Evolutionary conservation across 208 protist genomes (phyloP), one percentile per base, ranked within the genome.

Genomic region (Naegleria fowleri): DNA sequence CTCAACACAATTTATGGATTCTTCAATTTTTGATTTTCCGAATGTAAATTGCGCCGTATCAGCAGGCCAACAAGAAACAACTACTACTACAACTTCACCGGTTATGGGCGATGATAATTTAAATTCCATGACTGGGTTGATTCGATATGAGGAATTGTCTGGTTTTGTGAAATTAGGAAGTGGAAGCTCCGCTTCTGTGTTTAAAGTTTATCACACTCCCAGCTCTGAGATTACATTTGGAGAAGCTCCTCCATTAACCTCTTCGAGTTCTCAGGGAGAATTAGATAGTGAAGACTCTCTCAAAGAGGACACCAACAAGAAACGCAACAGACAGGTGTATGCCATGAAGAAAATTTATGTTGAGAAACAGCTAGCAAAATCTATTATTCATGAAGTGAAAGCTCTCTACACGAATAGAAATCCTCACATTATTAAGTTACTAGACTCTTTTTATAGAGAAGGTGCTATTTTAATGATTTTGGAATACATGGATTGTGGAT

Each of bases 401-500:
- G 41, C n/a, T 29, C n/a, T 89, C 6, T 89, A 89, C 48, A 25
- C 39, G 2, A 89, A 40, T n/a, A 89, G 22, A 40, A 67, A 11
- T 33, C 51, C 89, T 40, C 51, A 91, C 29, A 83, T 91, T 91
- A n/a, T 91, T 7, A 75, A 43, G 40, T 91, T 91, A 19, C 16
- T 58, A 40, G 55, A 87, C 1, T 19, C 55, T 22, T 91, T 83
- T 83, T 41, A 91, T 29, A 33, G 83, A 83, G 89, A 91, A 41
- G 89, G 89, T 16, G 19, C 33, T 41, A 91, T 91, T 41, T 11
- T 33, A 13, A 55, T 91, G 16, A n/a, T 91, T 19, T 75, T 91
- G 19, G 89, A 91, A 43, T 91, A 91, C 40, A 91, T 91, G 89
- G 89, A 91, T 25, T 86, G 83, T 83, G 89, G 89, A 59, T 48